Percentiles rank a stretch among this genome's conserved stretches.
phyloP scores from a whole-genome alignment of 2,329 filamentous ascomycete species.

The Ilyonectria robusta region DNA sequence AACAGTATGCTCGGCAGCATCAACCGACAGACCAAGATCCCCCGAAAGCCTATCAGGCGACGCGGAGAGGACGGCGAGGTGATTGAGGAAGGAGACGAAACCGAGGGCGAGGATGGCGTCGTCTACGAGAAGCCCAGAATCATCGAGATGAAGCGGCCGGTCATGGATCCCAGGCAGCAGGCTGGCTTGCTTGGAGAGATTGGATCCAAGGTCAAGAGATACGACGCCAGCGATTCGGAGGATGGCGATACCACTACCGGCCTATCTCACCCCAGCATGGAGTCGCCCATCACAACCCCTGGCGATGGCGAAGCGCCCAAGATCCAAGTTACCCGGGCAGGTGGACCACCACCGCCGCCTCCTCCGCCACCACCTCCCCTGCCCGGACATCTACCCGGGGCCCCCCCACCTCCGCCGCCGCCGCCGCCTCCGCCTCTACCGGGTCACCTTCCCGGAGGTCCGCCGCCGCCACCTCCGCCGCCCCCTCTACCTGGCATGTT shows the following conservation, averaged over 20 bases:
- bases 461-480: constrained; percentile 63
- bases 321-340: constrained; percentile 68
- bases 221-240: constrained; percentile 81
- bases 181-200: constrained; percentile 79
- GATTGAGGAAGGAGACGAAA: constrained; percentile 66
- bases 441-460: constrained; percentile 56
- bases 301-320: constrained; percentile 72
- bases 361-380: constrained; percentile 58
- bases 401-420: constrained; percentile 54
- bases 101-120: constrained; percentile 60
- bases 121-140: constrained; percentile 85
- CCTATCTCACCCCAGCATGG: constrained; percentile 81
- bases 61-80: constrained; percentile 57
- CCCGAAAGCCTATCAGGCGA: constrained; percentile 66
- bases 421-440: constrained; percentile 58
- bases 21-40: constrained; percentile 70
- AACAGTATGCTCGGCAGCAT: constrained; percentile 83
- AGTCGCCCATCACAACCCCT: constrained; percentile 78
- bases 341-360: constrained; percentile 54
- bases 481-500: constrained; percentile 61
- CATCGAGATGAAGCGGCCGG: constrained; percentile 82
- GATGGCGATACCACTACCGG: constrained; percentile 80
- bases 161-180: constrained; percentile 74
- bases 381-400: constrained; percentile 51
- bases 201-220: constrained; percentile 79